Conservation (phyloP, 202 grass and related monocot genomes). For the Elaeis oleifera region DNA sequence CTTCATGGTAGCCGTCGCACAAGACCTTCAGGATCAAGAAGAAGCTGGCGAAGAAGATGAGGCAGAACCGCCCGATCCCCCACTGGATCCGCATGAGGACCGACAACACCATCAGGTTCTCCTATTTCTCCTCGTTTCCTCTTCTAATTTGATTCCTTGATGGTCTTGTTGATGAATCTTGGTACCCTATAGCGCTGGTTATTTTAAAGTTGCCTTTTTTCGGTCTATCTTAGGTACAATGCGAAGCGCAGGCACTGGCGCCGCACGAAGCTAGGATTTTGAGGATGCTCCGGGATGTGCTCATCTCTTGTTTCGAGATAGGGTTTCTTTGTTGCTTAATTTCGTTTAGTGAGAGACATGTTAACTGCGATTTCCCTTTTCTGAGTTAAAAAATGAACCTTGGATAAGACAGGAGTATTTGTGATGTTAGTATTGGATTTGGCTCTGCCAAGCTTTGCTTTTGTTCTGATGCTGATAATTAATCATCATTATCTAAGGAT, state of each 20-base stretch:
- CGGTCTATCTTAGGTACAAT: slow-evolving; percentile 6
- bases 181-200: too few species aligned
- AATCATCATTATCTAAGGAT: too few species aligned
- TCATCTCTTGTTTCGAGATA: neutral
- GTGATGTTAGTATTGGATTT: neutral
- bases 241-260: slow-evolving; percentile 23
- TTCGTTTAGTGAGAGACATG: too few species aligned
- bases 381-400: too few species aligned
- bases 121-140: neutral
- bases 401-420: too few species aligned
- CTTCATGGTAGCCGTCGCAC: slow-evolving; percentile 15
- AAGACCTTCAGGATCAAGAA: slow-evolving; percentile 22
- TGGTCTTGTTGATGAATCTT: too few species aligned
- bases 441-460: neutral
- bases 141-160: too few species aligned
- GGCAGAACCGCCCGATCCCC: slow-evolving; percentile 25
- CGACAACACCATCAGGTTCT: slow-evolving; percentile 21
- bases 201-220: neutral
- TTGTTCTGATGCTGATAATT: too few species aligned
- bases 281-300: neutral
- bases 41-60: slow-evolving; percentile 27
- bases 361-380: too few species aligned
- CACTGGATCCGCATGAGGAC: slow-evolving; percentile 23
- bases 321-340: neutral
- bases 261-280: slow-evolving; percentile 17